Evolutionary conservation across 768 basidiomycete species (phyloP), one percentile per base, ranked within the genome.

Genomic region (Nidularia pulvinata): DNA sequence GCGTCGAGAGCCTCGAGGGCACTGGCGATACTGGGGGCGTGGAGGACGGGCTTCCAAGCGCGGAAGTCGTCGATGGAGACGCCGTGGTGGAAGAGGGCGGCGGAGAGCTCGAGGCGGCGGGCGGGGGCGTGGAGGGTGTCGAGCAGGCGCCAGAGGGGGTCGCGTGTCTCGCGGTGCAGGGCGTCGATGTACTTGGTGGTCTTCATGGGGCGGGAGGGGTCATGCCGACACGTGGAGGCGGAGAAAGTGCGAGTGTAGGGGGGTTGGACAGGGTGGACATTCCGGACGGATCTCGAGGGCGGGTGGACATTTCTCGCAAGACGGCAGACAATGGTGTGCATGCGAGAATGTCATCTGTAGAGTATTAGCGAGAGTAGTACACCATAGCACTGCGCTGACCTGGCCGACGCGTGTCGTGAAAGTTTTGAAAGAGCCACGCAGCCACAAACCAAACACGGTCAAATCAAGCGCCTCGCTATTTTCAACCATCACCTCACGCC

Each of bases 61-160:
- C 61, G 35, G 63, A 69, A 82, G 33, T 80, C 72, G 36, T 69
- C 64, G 33, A 65, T 49, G 22, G 71, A 56, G 46, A 80, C 59
- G 3, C 63, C 60, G 46, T 67, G 65, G 45, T 66, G 60, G n/a
- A 47, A 51, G 19, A 79, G 68, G 6, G 70, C 65, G 19, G 59
- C 61, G 1, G 64, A 57, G 47, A 75, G 58, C 3, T 65, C 53
- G 13, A 62, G 16, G 5, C 54, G 51, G 5, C 56, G 66, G 43
- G 44, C 62, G 46, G 57, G 71, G 16, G 49, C 61, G 32, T 69
- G 63, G 30, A 82, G 63, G 3, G 66, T 62, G 16, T 63, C 51
- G 4, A 83, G 58, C 5, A 80, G 62, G 2, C 59, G 55, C 80
- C 80, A 83, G 11, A 77, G 46, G 6, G 78, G 74, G 10, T 77